Percentiles rank a stretch among this genome's conserved stretches.
These are phyloP conservation scores for Pseudognaphalium luteoalbum DNA, from an alignment of 129 eudicot genomes.

Conservation along the genomic window DNA sequence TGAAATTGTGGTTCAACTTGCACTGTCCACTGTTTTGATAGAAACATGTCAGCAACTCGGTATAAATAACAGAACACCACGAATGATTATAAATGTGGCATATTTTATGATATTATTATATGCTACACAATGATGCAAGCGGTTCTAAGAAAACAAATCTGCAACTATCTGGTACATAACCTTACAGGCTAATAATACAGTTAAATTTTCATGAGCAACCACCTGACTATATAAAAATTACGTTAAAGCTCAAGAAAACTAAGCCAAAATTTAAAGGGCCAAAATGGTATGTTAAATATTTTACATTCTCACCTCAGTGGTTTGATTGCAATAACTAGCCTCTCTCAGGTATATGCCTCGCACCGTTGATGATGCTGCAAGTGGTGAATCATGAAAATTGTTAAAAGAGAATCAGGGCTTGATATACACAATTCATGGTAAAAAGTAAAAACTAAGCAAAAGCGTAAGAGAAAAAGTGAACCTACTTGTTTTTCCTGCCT, in stretches of 20 bases:
- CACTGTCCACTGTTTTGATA: constrained; percentile 82
- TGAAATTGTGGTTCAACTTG: constrained; percentile 91
- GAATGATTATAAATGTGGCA: constrained; percentile 7
- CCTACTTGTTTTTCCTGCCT: constrained; percentile 73
- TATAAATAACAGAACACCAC: neutral
- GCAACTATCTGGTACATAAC: constrained; percentile 18
- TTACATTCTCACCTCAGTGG: constrained; percentile 67
- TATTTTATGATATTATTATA: constrained; percentile 16
- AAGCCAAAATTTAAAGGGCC: neutral
- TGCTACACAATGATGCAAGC: neutral
- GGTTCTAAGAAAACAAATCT: neutral
- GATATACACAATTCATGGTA: neutral
- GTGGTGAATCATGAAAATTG: constrained; percentile 23
- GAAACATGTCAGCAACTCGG: constrained; percentile 24
- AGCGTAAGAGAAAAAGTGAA: constrained; percentile 20
- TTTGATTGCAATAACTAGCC: constrained; percentile 60
- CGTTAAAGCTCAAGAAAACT: neutral
- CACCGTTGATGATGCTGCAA: constrained; percentile 64
- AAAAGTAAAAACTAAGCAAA: neutral
- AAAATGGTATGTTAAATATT: neutral
- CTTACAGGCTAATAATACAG: neutral
- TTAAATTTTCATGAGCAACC: constrained; percentile 7
- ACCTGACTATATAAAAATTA: constrained; percentile 5
- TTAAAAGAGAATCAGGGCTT: neutral
- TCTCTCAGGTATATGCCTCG: constrained; percentile 97